A percentile compares a stretch with the other conserved stretches of the same genome.
phyloP scores from a whole-genome alignment of 164 flowering plant species.

The Annona cherimola region DNA sequence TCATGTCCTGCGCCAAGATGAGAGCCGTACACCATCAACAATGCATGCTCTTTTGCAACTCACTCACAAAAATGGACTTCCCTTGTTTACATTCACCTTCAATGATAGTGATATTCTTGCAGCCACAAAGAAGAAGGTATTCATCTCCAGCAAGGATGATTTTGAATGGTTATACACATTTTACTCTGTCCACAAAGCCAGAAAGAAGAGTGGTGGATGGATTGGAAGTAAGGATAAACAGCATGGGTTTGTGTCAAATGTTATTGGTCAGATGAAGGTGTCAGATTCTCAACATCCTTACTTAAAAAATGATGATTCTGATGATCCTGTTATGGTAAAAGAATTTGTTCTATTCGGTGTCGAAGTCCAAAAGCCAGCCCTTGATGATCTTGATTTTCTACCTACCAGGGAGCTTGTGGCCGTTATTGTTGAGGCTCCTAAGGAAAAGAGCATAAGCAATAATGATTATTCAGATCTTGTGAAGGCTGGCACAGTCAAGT shows the following conservation, averaged over 20 bases:
- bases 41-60: conserved; percentile 55
- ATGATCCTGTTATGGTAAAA: conserved; percentile 14
- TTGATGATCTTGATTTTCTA: conserved; percentile 24
- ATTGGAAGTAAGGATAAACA: conserved; percentile 48
- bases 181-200: conserved; percentile 53
- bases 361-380: conserved; percentile 28
- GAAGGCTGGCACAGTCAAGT: conserved; percentile 10
- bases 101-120: conserved; percentile 46
- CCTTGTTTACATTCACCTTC: conserved; percentile 55
- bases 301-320: conserved; percentile 11
- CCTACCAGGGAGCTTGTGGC: conserved; percentile 73
- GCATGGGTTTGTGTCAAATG: conserved; percentile 35
- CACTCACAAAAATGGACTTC: conserved; percentile 46
- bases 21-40: conserved; percentile 19
- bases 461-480: conserved; percentile 5
- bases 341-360: conserved; percentile 57
- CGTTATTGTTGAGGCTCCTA: conserved; percentile 40
- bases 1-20: conserved; percentile 16
- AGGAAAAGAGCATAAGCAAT: conserved; percentile 7
- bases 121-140: conserved; percentile 36
- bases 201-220: conserved; percentile 64
- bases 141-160: conserved; percentile 34
- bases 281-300: conserved; percentile 17
- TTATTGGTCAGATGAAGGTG: conserved; percentile 68
- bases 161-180: conserved; percentile 40